Conservation (phyloP, 805 yeast species). For the Candida railenensis region DNA sequence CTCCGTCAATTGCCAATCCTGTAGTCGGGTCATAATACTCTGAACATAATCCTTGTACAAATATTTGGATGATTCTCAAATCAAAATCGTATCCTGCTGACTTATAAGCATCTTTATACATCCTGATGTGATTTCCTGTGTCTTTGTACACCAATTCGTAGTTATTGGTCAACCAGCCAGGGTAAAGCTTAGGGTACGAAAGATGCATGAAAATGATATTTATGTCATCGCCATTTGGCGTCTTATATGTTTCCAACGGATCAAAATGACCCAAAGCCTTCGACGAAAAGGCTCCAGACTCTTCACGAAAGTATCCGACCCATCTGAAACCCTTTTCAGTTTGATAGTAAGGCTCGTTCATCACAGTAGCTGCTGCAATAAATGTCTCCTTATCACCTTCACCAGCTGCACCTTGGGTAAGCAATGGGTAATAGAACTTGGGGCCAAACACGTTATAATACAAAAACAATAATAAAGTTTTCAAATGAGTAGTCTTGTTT, state of each 20-base stretch:
- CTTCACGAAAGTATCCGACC: slow-evolving; percentile 31
- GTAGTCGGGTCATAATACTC: slow-evolving; percentile 26
- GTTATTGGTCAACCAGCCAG: slow-evolving; percentile 32
- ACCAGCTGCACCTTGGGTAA: slow-evolving; percentile 73
- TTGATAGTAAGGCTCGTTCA: slow-evolving; percentile 52
- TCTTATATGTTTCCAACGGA: slow-evolving; percentile 20
- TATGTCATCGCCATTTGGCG: slow-evolving; percentile 9
- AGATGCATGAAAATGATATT: slow-evolving; percentile 52
- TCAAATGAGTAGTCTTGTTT: slow-evolving; percentile 57
- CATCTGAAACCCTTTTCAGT: slow-evolving; percentile 41
- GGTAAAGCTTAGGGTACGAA: slow-evolving; percentile 52
- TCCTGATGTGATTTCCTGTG: slow-evolving; percentile 35
- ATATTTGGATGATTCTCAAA: slow-evolving; percentile 35
- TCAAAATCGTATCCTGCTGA: slow-evolving; percentile 45
- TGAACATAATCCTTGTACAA: slow-evolving; percentile 38
- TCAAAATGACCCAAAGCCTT: slow-evolving; percentile 36
- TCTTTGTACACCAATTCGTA: slow-evolving; percentile 34
- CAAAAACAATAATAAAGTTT: slow-evolving; percentile 55
- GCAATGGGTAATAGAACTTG: slow-evolving; percentile 59
- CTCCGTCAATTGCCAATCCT: slow-evolving; percentile 27
- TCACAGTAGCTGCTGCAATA: slow-evolving; percentile 61
- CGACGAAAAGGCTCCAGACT: slow-evolving; percentile 17
- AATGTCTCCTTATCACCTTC: slow-evolving; percentile 83
- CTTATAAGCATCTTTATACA: slow-evolving; percentile 34
- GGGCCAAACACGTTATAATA: slow-evolving; percentile 72